Evolutionary conservation across 768 basidiomycete genomes (phyloP).

Genomic region (Mycena haematopus): DNA sequence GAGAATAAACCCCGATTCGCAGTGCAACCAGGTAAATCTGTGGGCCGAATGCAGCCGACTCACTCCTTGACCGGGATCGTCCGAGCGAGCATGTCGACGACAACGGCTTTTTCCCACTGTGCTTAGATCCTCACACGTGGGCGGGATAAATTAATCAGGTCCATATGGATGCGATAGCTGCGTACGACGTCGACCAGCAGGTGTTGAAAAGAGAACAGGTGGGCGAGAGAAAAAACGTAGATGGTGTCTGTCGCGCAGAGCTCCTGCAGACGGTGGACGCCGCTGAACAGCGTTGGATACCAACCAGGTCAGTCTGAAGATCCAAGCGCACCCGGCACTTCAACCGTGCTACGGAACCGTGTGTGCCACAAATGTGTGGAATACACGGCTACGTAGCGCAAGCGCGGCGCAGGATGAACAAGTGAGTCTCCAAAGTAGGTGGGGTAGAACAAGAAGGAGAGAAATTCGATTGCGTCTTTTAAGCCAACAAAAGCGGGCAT

Average conservation of each 20-base stretch:
- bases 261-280: neutral
- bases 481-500: neutral
- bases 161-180: neutral
- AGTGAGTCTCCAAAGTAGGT: neutral
- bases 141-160: neutral
- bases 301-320: neutral
- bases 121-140: slow-evolving; percentile 7
- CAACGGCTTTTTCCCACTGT: slow-evolving; percentile 1
- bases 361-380: slow-evolving; percentile 24
- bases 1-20: too few relatives aligned
- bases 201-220: too few relatives aligned
- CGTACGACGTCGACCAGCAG: neutral
- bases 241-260: neutral
- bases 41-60: neutral
- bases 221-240: neutral
- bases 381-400: slow-evolving; percentile 24
- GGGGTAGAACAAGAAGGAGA: neutral
- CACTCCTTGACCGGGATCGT: neutral
- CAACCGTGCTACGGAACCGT: slow-evolving; percentile 27
- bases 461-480: neutral
- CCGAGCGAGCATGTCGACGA: slow-evolving; percentile 1
- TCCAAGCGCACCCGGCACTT: neutral
- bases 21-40: too few relatives aligned
- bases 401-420: neutral
- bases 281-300: neutral